Evolutionary conservation across 169 alveolate genomes (phyloP).

Genomic region (Eimeria sp.): DNA sequence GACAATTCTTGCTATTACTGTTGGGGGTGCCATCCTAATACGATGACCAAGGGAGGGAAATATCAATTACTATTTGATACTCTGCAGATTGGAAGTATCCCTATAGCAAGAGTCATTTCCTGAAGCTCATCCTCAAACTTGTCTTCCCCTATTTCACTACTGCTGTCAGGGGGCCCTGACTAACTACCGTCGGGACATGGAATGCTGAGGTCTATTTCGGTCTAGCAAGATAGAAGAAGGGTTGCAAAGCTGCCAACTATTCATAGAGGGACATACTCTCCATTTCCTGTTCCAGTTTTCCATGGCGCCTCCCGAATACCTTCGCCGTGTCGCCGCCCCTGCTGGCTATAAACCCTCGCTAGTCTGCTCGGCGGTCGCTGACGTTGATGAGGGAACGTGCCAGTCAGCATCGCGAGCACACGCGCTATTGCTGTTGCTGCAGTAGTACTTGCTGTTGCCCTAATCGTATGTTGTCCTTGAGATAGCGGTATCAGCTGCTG

Average conservation of each 20-base stretch:
- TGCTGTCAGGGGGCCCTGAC: not conserved
- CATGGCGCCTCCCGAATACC: conserved; percentile 31
- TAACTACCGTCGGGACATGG: not conserved
- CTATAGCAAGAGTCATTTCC: not conserved
- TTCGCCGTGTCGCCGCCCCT: not conserved
- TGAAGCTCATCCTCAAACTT: not conserved
- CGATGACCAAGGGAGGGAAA: not conserved
- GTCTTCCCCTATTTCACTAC: not conserved
- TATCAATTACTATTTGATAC: not conserved
- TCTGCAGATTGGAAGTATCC: not conserved
- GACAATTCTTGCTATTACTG: not conserved
- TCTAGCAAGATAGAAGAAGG: not conserved
- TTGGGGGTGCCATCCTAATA: not conserved
- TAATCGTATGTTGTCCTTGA: not conserved
- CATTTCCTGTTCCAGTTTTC: conserved; percentile 70
- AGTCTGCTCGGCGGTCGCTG: conserved; percentile 18
- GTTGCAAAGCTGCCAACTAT: not conserved
- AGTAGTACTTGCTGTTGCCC: not conserved
- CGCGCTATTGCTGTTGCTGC: not conserved
- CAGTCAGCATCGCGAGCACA: conserved; percentile 52
- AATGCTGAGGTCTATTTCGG: not conserved
- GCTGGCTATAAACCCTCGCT: not conserved
- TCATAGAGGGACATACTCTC: not conserved
- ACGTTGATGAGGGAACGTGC: conserved; percentile 8
- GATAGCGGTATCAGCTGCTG: not conserved